Base-by-base conservation (phyloP, 2,329 filamentous ascomycete genomes). In the Fusarium guadeloupense region DNA sequence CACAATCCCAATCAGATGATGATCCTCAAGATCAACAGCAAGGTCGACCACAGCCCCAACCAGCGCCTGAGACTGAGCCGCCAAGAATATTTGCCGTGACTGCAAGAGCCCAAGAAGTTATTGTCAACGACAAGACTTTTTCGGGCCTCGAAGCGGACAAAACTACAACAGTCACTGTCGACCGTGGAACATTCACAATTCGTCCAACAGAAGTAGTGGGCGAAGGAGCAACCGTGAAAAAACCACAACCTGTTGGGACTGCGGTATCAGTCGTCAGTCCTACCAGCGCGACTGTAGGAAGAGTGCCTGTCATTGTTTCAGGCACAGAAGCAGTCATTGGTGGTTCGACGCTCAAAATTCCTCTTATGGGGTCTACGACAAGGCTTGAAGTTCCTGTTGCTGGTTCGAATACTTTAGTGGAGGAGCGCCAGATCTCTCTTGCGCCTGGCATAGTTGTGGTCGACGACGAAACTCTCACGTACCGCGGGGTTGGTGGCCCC, bases 41-140 rank as follows among this genome's bases (percentile, higher is more conserved):
- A 20, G 45, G 33, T 10, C 37, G 26, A 16, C 50, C 43, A 26
- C 53, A 33, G 12, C 19, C 20, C 16, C 45, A 52, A 26, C 23
- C 47, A 17, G 43, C 28, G 21, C 55, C 44, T 20, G 17, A 48
- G 38, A 17, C 55, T 19, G 48, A 53, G 21, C 54, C 35, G 6
- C 60, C 66, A 16, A 62, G 50, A 25, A 61, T 54, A 3, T 78
- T 81, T 54, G 77, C 74, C 2, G 69, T 85, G 5, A 80, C 75
- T 14, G 77, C 81, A 10, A 77, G 77, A 39, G 79, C 77, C 4
- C 72, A 74, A 31, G 71, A 74, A 30, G 81, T 85, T 6, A 71
- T 83, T 45, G 80, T 85, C 54, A 79, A 81, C 54, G 74, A 73
- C 30, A 71, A 76, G 45, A 84, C 81, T 0, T 78, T 82, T 48